A percentile compares a stretch with the other conserved stretches of the same genome.
phyloP scores from a whole-genome alignment of 208 protist genomes.

The Leishmania martiniquensis region DNA sequence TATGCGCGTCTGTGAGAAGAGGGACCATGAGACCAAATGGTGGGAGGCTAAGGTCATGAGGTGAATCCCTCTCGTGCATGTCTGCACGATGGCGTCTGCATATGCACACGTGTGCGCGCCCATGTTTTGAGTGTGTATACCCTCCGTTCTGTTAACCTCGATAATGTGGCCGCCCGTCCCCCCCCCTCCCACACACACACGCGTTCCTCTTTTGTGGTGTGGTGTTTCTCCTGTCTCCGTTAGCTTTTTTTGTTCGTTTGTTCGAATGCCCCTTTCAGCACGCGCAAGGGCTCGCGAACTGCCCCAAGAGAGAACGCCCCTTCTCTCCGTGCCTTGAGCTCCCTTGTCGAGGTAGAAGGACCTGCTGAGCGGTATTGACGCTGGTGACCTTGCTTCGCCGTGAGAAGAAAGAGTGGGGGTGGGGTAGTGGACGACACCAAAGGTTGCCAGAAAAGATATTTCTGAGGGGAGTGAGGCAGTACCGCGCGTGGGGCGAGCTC shows the following conservation, averaged over 20 bases:
- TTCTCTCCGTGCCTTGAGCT: not conserved
- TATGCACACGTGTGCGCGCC: not conserved
- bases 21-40: not conserved
- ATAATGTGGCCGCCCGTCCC: too few relatives aligned
- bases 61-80: not conserved
- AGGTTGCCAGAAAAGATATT: not conserved
- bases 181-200: too few relatives aligned
- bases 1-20: not conserved
- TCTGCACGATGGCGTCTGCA: not conserved
- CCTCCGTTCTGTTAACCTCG: not conserved
- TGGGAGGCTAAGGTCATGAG: not conserved
- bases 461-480: not conserved
- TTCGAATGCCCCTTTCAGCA: not conserved
- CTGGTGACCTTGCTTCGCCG: not conserved
- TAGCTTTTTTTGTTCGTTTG: not conserved
- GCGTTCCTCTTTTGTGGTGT: not conserved
- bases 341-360: not conserved
- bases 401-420: not conserved
- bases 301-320: not conserved
- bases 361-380: not conserved
- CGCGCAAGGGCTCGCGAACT: not conserved
- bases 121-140: not conserved
- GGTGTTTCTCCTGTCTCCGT: not conserved
- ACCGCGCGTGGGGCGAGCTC: not conserved
- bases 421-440: not conserved